Conservation (phyloP, 2,329 filamentous ascomycete species). For the Hysterium pulicare region DNA sequence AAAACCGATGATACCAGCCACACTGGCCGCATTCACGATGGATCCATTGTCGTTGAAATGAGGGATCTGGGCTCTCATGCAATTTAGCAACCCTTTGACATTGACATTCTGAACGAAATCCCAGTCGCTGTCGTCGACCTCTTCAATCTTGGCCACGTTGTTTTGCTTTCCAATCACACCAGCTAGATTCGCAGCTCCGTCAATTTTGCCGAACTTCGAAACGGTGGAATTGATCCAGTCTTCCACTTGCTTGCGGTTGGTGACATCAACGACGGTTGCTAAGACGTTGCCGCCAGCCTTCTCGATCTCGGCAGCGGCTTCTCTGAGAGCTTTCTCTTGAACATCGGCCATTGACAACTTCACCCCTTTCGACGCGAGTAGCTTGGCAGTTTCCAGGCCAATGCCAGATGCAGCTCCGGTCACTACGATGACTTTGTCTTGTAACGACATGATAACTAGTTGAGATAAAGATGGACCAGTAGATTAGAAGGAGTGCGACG, state of each 20-base stretch:
- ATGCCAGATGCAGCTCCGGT: conserved; percentile 32
- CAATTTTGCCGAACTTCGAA: conserved; percentile 51
- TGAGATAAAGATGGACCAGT: too few species aligned
- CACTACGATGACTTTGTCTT: conserved; percentile 29
- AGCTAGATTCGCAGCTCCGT: conserved; percentile 53
- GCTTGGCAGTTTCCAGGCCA: conserved; percentile 24
- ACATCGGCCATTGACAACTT: conserved; percentile 31
- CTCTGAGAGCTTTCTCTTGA: conserved; percentile 22
- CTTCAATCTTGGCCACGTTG: conserved; percentile 17
- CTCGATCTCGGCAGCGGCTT: conserved; percentile 17
- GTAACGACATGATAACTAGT: conserved; percentile 18
- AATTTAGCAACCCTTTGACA: conserved; percentile 38
- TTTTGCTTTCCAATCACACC: conserved; percentile 32
- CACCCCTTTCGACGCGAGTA: conserved; percentile 26
- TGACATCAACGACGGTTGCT: conserved; percentile 48
- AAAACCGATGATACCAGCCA: conserved; percentile 49
- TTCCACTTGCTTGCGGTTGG: conserved; percentile 48
- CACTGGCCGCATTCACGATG: conserved; percentile 49
- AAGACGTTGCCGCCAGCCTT: conserved; percentile 22
- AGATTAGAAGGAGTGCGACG: too few species aligned
- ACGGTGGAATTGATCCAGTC: conserved; percentile 48
- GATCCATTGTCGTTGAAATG: conserved; percentile 38
- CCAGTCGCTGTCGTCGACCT: conserved; percentile 39
- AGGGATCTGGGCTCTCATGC: conserved; percentile 35
- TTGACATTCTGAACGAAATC: conserved; percentile 39